Evolutionary conservation across 345 rosid species (phyloP).

Genomic region (Camelina sativa): DNA sequence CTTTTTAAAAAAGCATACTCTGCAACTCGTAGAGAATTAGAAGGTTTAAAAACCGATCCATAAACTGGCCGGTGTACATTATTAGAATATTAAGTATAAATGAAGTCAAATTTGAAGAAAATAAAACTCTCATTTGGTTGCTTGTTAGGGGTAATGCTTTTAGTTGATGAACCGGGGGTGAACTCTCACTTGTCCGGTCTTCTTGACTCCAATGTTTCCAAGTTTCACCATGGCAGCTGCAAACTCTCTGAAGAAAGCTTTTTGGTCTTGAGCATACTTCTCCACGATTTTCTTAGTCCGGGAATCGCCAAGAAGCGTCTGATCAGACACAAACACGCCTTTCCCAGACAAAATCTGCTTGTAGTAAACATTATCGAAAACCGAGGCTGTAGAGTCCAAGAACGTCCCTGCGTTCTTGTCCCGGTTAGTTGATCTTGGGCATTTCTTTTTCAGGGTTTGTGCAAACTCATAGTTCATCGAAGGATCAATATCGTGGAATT

Average conservation of each 20-base stretch:
- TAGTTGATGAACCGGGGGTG: slow-evolving; percentile 58
- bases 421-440: slow-evolving; percentile 51
- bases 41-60: slow-evolving; percentile 1
- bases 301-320: slow-evolving; percentile 53
- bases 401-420: slow-evolving; percentile 65
- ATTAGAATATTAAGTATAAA: slow-evolving; percentile 17
- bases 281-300: slow-evolving; percentile 70
- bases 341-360: slow-evolving; percentile 57
- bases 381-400: slow-evolving; percentile 64
- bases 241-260: slow-evolving; percentile 69
- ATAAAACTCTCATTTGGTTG: slow-evolving; percentile 28
- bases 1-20: slow-evolving; percentile 12
- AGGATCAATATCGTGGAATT: slow-evolving; percentile 65
- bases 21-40: slow-evolving; percentile 6
- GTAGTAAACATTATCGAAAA: slow-evolving; percentile 73
- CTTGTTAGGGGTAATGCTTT: slow-evolving; percentile 14
- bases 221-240: slow-evolving; percentile 71
- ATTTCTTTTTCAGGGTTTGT: slow-evolving; percentile 49
- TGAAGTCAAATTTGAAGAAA: slow-evolving; percentile 32
- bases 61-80: slow-evolving; percentile 26
- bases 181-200: slow-evolving; percentile 69
- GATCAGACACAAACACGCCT: slow-evolving; percentile 76
- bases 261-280: slow-evolving; percentile 60
- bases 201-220: slow-evolving; percentile 67
- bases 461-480: slow-evolving; percentile 59